Percentiles rank a stretch among this genome's conserved stretches.
Conservation (phyloP, 495 filamentous ascomycete species). For the Aspergillus conjunctus region DNA sequence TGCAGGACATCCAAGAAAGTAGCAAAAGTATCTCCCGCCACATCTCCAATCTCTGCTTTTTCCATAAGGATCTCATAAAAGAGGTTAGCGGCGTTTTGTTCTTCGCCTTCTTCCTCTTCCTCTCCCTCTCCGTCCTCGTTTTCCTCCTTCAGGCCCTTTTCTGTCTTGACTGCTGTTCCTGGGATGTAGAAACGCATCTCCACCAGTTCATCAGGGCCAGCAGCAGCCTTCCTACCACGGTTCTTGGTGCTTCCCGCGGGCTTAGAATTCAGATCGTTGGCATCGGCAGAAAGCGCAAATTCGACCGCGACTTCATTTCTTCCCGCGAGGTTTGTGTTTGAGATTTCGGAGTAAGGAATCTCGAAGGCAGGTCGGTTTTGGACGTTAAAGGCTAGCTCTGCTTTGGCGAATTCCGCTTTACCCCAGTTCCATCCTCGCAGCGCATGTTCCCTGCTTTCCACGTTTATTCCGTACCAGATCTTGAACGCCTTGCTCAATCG, state of each 20-base stretch:
- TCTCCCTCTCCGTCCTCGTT: constrained; percentile 72
- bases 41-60: constrained; percentile 98
- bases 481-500: constrained; percentile 89
- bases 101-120: constrained; percentile 72
- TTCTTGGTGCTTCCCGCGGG: constrained; percentile 72
- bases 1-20: constrained; percentile 97
- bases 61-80: constrained; percentile 98
- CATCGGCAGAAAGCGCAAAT: constrained; percentile 72
- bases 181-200: constrained; percentile 99
- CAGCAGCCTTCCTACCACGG: constrained; percentile 84
- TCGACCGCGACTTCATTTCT: constrained; percentile 98
- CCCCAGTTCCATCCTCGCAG: constrained; percentile 99
- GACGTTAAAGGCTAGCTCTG: constrained; percentile 93
- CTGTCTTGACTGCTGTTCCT: constrained; percentile 83
- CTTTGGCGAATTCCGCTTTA: constrained; percentile 94
- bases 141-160: constrained; percentile 57
- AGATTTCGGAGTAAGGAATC: constrained; percentile 95
- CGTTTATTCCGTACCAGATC: constrained; percentile 89
- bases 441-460: constrained; percentile 91
- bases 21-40: constrained; percentile 94
- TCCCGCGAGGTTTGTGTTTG: constrained; percentile 95
- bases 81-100: constrained; percentile 89
- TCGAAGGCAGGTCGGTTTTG: constrained; percentile 97
- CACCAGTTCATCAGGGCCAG: constrained; percentile 86
- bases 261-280: constrained; percentile 70